Evolutionary conservation across 306 rosid species (phyloP).

Genomic region (Lotus japonicus): DNA sequence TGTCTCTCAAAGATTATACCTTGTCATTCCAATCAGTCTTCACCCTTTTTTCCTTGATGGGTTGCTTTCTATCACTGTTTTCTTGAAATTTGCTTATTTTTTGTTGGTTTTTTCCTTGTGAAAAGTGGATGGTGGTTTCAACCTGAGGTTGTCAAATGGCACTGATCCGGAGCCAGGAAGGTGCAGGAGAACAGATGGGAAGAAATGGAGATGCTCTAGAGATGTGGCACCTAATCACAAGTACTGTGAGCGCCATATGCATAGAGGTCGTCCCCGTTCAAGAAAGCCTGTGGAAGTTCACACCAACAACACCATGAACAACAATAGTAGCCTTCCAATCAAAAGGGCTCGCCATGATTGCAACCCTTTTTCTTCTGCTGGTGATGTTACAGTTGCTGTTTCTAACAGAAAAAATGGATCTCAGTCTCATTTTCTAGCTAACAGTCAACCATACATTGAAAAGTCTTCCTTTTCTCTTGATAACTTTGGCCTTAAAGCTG

Average conservation of each 20-base stretch:
- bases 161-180: constrained; percentile 69
- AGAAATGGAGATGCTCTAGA: constrained; percentile 85
- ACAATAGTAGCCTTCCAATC: constrained; percentile 1
- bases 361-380: constrained; percentile 20
- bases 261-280: constrained; percentile 97
- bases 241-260: constrained; percentile 85
- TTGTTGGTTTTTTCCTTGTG: not conserved
- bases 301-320: constrained; percentile 8
- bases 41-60: constrained; percentile 17
- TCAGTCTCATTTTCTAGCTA: constrained; percentile 37
- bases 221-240: constrained; percentile 71
- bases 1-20: constrained; percentile 2
- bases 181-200: constrained; percentile 80
- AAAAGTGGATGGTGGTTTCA: constrained; percentile 44
- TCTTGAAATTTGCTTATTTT: constrained; percentile 17
- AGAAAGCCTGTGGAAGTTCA: constrained; percentile 95
- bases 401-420: constrained; percentile 21
- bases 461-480: constrained; percentile 29
- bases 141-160: constrained; percentile 43
- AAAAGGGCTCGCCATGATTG: constrained; percentile 51
- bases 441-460: constrained; percentile 30
- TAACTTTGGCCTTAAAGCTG: constrained; percentile 23
- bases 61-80: constrained; percentile 10
- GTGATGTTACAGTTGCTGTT: constrained; percentile 16
- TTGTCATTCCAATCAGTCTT: constrained; percentile 11